Evolutionary conservation across 352 stramenopile species (phyloP).

Genomic region (Globisporangium barbulae): DNA sequence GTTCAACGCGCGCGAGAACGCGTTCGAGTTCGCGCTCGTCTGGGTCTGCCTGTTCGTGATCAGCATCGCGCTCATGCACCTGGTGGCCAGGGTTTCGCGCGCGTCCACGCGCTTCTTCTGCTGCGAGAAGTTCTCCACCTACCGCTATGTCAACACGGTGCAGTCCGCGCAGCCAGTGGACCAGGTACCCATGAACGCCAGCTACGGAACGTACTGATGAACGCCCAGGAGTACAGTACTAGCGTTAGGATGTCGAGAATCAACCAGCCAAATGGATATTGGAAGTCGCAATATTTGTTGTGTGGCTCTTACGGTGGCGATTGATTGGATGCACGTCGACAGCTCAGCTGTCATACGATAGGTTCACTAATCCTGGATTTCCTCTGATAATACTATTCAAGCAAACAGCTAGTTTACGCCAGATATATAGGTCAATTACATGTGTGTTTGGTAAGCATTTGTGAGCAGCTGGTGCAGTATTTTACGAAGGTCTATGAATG

Average conservation of each 20-base stretch:
- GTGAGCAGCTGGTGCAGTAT: not conserved
- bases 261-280: not conserved
- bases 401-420: too few relatives aligned
- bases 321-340: not conserved
- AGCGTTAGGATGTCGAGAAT: not conserved
- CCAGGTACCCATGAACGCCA: conserved; percentile 5
- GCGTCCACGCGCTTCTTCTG: conserved; percentile 62
- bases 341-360: not conserved
- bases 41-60: conserved; percentile 49
- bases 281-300: not conserved
- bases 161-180: conserved; percentile 22
- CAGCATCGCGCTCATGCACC: conserved; percentile 47
- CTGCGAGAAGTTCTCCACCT: conserved; percentile 54
- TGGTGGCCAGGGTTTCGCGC: conserved; percentile 42
- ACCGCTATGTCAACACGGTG: conserved; percentile 38
- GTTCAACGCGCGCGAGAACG: conserved; percentile 32
- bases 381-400: not conserved
- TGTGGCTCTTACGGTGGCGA: not conserved
- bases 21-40: conserved; percentile 37
- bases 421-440: not conserved
- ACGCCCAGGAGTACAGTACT: not conserved
- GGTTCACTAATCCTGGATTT: not conserved
- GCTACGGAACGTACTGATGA: conserved; percentile 16
- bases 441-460: too few relatives aligned
- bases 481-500: not conserved